Base-by-base conservation (phyloP, 371 early-diverging fungal species). In the Lichtheimia hyalospora region DNA sequence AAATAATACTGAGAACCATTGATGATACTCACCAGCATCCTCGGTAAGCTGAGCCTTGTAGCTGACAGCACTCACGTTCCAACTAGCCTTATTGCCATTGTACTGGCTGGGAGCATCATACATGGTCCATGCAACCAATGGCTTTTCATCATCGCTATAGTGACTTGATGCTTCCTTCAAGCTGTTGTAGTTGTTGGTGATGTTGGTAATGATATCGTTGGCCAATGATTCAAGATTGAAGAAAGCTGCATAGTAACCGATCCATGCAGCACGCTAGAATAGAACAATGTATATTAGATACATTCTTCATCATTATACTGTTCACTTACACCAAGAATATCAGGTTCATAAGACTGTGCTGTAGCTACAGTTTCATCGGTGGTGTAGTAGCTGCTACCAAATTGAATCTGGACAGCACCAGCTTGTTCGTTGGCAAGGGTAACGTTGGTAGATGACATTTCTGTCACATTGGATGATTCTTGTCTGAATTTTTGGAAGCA, bases 171-270 rank as follows among this genome's bases (percentile, higher is more conserved):
- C 78, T 16, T 58, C 49, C 61, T 75, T 81, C 58, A 87, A 72
- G 67, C 85, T 83, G 58, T 84, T 74, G 69, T 90, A 92, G 73
- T 91, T 90, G 67, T 73, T 61, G 48, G 77, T 83, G 56, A 91
- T 87, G 6, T 69, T 28, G 6, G 65, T 58, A 41, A 83, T 77
- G 43, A 85, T 60, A n/a, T 66, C 57, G 63, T 87, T 85, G 46
- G 89, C 88, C n/a, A 65, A 51, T 23, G 67, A 70, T 61, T 91
- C 92, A 50, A 82, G 68, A 63, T 90, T 89, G 70, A 86, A 90
- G 70, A 90, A 92, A 18, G 82, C 74, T 24, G 85, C 84, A 74
- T 87, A 90, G 71, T 86, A 92, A 70, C 87, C 85, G 56, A 92
- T 58, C 92, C 92, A 92, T 63, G 90, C 88, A 58, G 84, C 77